Evolutionary conservation across 768 basidiomycete species (phyloP), one percentile per base, ranked within the genome.

Genomic region (Galerina marginata): DNA sequence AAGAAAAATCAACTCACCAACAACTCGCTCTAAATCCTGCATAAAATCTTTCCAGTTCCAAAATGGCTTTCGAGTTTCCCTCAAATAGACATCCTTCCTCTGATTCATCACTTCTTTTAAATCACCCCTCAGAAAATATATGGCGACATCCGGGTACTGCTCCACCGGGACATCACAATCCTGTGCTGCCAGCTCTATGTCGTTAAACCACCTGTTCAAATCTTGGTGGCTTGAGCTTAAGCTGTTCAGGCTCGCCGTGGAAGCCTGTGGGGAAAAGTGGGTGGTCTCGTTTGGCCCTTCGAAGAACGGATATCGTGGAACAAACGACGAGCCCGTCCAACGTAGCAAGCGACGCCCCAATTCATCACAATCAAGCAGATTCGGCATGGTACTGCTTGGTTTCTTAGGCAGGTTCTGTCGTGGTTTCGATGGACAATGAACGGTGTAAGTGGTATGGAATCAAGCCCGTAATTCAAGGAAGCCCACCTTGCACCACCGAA

Each of bases 81-180:
- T 52, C 58, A 67, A 40, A 65, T 69, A 69, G 9, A 59, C 64
- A 14, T 56, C 62, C 44, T 61, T 60, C 42, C 70, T 56, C 60
- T 68, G 61, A 43, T 53, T 54, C 68, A 71, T 68, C 3, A 71
- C 70, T 42, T 69, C 70, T 51, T 62, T 62, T 37, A 71, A 52
- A 50, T 71, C 70, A n/a, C 70, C 70, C n/a, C 57, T 68, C 63
- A 71, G 52, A 59, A 71, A 69, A 53, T 65, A 68, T 14, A 71
- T 68, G 1, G 70, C 70, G 0, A 69, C 65, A 51, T 71, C 70
- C 1, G 70, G 56, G n/a, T 68, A 67, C 36, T 69, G 68, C 39
- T 63, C 58, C 20, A 48, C 15, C 9, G 59, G 59, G 10, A 71
- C 60, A 10, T 59, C 54, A 50, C 68, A 71, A 23, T 67, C 65